phyloP scores from a whole-genome alignment of 2,329 filamentous ascomycete genomes.

The Geosmithia flava region DNA sequence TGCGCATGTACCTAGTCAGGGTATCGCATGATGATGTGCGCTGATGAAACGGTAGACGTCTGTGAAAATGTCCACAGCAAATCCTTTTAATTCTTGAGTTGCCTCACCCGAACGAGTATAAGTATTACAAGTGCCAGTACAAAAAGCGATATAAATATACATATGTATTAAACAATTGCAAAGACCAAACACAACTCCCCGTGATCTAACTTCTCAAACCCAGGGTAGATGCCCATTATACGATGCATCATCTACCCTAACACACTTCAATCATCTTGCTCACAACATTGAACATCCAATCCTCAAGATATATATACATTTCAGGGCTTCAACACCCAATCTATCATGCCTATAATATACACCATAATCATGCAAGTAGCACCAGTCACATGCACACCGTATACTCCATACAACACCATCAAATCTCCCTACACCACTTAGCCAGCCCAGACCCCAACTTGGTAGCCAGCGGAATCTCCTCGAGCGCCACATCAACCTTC shows the following conservation, averaged over 20 bases:
- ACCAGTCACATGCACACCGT: too few species aligned
- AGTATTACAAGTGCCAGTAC: too few species aligned
- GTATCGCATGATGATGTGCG: neutral
- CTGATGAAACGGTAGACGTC: conserved; percentile 1
- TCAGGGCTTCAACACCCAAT: neutral
- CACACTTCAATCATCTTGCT: too few species aligned
- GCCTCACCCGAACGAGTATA: too few species aligned
- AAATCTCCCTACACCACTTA: conserved; percentile 70
- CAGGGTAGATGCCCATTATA: too few species aligned
- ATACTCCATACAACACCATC: conserved; percentile 5
- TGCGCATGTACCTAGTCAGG: neutral
- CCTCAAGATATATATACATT: too few species aligned
- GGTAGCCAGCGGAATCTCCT: conserved; percentile 59
- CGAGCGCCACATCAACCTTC: conserved; percentile 62
- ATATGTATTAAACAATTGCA: too few species aligned
- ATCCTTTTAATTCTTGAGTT: neutral
- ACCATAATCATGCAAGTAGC: neutral
- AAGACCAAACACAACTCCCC: too few species aligned
- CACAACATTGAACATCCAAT: too few species aligned
- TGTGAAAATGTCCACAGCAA: neutral
- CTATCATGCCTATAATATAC: neutral
- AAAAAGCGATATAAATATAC: too few species aligned
- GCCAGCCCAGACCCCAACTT: conserved; percentile 46
- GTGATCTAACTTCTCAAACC: too few species aligned
- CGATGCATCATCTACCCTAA: too few species aligned